Percentiles rank a stretch among this genome's conserved stretches.
phyloP scores from a whole-genome alignment of 208 protist species.

The Leishmania turanica region DNA sequence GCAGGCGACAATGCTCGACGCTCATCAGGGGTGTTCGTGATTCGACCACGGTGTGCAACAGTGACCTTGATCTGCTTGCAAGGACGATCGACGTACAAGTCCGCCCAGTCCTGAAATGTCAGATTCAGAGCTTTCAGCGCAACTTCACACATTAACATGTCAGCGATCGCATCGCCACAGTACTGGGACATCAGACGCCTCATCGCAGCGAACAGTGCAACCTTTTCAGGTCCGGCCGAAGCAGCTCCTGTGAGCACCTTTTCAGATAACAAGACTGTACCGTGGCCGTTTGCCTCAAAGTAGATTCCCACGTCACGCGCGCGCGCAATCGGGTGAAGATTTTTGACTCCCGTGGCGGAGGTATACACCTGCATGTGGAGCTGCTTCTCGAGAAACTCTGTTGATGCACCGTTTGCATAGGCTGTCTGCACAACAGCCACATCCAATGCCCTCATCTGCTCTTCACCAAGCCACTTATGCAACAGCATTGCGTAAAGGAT shows the following conservation, averaged over 20 bases:
- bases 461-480: slow-evolving; percentile 46
- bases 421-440: slow-evolving; percentile 95
- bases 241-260: not conserved
- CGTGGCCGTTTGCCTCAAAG: slow-evolving; percentile 97
- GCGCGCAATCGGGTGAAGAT: slow-evolving; percentile 92
- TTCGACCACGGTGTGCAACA: slow-evolving; percentile 48
- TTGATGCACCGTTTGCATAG: slow-evolving; percentile 95
- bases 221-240: too few relatives aligned
- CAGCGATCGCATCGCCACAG: slow-evolving; percentile 88
- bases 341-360: slow-evolving; percentile 93
- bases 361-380: slow-evolving; percentile 59
- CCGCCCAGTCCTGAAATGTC: slow-evolving; percentile 47
- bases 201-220: slow-evolving; percentile 4
- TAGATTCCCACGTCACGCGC: slow-evolving; percentile 94
- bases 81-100: slow-evolving; percentile 66
- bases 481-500: slow-evolving; percentile 76
- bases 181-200: slow-evolving; percentile 68
- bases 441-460: slow-evolving; percentile 40
- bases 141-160: slow-evolving; percentile 78
- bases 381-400: slow-evolving; percentile 64
- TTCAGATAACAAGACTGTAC: slow-evolving; percentile 89
- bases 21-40: slow-evolving; percentile 83
- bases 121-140: slow-evolving; percentile 48
- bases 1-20: slow-evolving; percentile 48
- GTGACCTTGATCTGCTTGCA: slow-evolving; percentile 60